These are phyloP conservation scores for Tilletia setariae DNA, from an alignment of 1,284 basidiomycete species.

Conservation along the genomic window DNA sequence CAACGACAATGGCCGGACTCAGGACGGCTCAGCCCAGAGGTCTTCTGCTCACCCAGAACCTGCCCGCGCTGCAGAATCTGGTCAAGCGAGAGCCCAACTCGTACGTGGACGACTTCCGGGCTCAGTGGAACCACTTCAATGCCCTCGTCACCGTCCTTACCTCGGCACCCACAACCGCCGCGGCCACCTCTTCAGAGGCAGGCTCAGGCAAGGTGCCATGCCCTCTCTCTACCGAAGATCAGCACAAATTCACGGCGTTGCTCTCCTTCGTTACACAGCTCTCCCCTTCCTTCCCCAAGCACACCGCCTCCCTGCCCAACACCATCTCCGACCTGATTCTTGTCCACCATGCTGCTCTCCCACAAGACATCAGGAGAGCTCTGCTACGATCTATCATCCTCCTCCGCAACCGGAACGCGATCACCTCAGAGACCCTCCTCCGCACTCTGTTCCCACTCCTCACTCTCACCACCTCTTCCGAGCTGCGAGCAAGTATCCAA, in stretches of 20 bases:
- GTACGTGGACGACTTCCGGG: slow-evolving; percentile 95
- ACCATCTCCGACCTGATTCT: slow-evolving; percentile 46
- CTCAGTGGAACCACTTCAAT: slow-evolving; percentile 96
- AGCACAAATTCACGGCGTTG: slow-evolving; percentile 42
- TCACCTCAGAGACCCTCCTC: slow-evolving; percentile 85
- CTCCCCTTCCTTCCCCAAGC: slow-evolving; percentile 42
- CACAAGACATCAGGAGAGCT: slow-evolving; percentile 41
- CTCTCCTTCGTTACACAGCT: slow-evolving; percentile 61
- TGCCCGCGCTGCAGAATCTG: slow-evolving; percentile 80
- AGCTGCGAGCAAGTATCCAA: slow-evolving; percentile 80
- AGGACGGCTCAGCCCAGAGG: slow-evolving; percentile 40
- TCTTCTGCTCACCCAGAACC: slow-evolving; percentile 56
- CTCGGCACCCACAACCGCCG: slow-evolving; percentile 17
- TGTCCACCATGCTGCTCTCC: slow-evolving; percentile 46
- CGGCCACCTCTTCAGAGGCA: slow-evolving; percentile 16
- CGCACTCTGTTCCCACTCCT: slow-evolving; percentile 89
- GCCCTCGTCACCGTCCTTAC: slow-evolving; percentile 78
- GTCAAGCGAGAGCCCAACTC: slow-evolving; percentile 84
- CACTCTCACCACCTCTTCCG: slow-evolving; percentile 74
- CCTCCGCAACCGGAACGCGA: slow-evolving; percentile 86
- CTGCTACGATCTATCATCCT: slow-evolving; percentile 60
- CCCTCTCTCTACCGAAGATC: slow-evolving; percentile 38
- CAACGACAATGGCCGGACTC: slow-evolving; percentile 21
- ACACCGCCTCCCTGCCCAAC: slow-evolving; percentile 37
- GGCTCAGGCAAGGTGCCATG: slow-evolving; percentile 4